Conservation (phyloP, 768 basidiomycete species). For the Lentinula lateritia region DNA sequence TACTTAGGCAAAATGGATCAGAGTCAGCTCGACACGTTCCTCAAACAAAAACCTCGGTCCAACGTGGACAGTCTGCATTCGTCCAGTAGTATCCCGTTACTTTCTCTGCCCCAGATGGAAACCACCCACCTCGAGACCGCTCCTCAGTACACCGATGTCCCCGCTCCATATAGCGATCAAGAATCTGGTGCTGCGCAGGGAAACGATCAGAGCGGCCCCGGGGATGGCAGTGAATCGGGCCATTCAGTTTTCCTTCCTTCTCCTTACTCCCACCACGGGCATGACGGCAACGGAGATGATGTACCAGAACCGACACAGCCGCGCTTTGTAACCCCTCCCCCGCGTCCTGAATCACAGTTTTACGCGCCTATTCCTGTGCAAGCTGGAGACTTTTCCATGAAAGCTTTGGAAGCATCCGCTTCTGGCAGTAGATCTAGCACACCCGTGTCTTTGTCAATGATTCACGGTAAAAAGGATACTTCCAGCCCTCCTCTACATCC, state of each 20-base stretch:
- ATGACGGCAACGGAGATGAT: background rate
- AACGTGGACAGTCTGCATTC: background rate
- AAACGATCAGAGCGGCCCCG: background rate
- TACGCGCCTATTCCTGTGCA: background rate
- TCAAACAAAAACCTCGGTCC: background rate
- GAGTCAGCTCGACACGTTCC: background rate
- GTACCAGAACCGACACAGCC: background rate
- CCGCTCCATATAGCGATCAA: background rate
- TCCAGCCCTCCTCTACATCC: background rate
- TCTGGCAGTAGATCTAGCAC: background rate
- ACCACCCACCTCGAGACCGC: background rate
- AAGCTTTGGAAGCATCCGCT: background rate
- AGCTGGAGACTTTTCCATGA: background rate
- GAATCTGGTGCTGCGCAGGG: background rate
- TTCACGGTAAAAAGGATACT: background rate
- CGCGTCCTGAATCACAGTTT: background rate
- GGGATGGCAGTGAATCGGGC: background rate
- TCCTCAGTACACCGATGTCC: background rate
- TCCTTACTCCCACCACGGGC: constrained; percentile 1
- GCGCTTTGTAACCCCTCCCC: background rate
- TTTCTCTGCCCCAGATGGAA: background rate
- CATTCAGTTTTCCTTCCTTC: constrained; percentile 2
- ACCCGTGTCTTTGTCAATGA: background rate
- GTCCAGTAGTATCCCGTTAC: background rate
- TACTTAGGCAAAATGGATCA: background rate